These are phyloP conservation scores for Nakazawaea ishiwadae DNA, from an alignment of 805 yeast genomes.

Conservation along the genomic window DNA sequence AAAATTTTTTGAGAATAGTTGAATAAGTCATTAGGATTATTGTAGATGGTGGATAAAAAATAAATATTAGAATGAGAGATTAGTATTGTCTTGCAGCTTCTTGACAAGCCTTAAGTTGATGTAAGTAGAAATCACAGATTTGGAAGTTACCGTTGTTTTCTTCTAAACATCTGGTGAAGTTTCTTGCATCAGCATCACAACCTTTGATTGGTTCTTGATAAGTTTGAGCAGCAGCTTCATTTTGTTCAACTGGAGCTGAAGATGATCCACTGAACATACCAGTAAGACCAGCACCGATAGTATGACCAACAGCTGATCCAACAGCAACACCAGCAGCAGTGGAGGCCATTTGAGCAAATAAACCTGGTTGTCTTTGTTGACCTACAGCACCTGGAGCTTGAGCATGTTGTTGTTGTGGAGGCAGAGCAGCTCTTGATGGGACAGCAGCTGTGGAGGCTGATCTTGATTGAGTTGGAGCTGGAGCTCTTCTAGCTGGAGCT, in stretches of 20 bases:
- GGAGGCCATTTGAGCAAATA: conserved; percentile 95
- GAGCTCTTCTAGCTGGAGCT: conserved; percentile 34
- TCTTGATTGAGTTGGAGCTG: conserved; percentile 56
- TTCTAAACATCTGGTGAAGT: conserved; percentile 91
- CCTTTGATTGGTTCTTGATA: conserved; percentile 44
- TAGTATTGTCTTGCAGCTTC: conserved; percentile 84
- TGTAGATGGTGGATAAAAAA: not conserved
- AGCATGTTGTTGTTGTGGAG: conserved; percentile 39
- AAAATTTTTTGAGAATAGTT: too few species aligned
- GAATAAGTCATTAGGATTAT: not conserved
- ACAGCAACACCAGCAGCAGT: conserved; percentile 99
- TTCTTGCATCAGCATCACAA: conserved; percentile 93
- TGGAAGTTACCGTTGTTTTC: conserved; percentile 95
- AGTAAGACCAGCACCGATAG: conserved; percentile 91
- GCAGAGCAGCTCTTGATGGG: conserved; percentile 33
- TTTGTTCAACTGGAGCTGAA: conserved; percentile 41
- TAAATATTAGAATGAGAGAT: too few species aligned
- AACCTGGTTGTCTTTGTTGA: conserved; percentile 69
- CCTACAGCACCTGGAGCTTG: conserved; percentile 45
- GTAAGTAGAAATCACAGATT: conserved; percentile 93
- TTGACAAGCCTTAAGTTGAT: conserved; percentile 97
- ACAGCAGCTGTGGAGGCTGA: conserved; percentile 77
- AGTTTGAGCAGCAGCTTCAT: conserved; percentile 29
- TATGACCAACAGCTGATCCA: conserved; percentile 96
- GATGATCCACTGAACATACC: conserved; percentile 82